These are phyloP conservation scores for Diplodia mutila DNA, from an alignment of 2,329 filamentous ascomycete species.

Conservation along the genomic window DNA sequence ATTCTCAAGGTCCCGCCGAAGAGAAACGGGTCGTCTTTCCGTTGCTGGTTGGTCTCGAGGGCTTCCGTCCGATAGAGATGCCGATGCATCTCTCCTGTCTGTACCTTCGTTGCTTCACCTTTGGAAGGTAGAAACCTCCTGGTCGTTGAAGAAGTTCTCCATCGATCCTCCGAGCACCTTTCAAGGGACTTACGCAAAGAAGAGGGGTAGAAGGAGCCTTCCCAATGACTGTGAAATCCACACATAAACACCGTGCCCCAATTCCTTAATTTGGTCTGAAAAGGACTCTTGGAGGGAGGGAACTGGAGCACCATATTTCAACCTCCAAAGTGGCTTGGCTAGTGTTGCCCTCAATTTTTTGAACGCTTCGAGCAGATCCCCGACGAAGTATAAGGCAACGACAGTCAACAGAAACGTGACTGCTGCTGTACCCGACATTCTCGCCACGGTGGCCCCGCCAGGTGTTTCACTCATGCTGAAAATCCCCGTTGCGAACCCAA, in stretches of 20 bases:
- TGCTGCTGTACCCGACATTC: neutral
- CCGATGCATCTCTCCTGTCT: too few relatives aligned
- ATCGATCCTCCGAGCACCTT: neutral
- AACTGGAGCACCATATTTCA: too few relatives aligned
- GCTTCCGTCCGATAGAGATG: neutral
- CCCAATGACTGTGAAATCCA: neutral
- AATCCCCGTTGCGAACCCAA: constrained; percentile 38
- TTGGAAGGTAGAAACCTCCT: neutral
- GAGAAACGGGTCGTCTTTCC: neutral
- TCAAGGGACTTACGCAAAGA: neutral
- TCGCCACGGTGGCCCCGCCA: neutral
- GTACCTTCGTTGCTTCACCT: neutral
- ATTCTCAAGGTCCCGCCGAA: neutral
- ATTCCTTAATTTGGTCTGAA: too few relatives aligned
- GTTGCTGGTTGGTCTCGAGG: neutral
- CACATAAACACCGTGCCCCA: too few relatives aligned
- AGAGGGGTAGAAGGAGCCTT: neutral
- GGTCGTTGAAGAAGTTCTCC: neutral
- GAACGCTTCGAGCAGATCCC: neutral
- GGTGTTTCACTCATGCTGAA: constrained; percentile 39
- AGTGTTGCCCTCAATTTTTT: neutral
- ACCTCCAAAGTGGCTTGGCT: neutral
- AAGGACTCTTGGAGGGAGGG: too few relatives aligned
- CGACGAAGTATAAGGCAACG: neutral
- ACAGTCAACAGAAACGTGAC: neutral